These are phyloP conservation scores for Nitzschia palea DNA, from an alignment of 108 stramenopile genomes.

Conservation along the genomic window DNA sequence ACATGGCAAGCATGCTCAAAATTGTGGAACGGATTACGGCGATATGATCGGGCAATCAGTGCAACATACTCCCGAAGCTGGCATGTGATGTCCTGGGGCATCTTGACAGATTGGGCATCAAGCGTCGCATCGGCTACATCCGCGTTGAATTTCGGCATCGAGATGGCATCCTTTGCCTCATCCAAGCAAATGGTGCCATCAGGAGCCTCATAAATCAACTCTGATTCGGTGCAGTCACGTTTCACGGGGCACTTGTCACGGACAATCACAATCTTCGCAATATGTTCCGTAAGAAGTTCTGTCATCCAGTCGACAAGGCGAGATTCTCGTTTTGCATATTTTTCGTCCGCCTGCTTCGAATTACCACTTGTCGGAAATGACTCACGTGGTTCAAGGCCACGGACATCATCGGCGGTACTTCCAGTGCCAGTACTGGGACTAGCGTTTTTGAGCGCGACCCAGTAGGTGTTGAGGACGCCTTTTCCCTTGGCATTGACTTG, in stretches of 20 bases:
- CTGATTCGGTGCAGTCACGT: neutral
- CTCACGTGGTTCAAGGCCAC: neutral
- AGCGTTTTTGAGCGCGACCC: constrained; percentile 18
- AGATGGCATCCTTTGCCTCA: neutral
- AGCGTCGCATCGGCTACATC: neutral
- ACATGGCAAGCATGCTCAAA: neutral
- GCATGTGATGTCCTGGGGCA: neutral
- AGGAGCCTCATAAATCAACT: neutral
- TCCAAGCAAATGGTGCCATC: neutral
- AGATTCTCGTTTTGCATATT: neutral
- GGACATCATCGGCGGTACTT: neutral
- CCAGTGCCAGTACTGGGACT: neutral
- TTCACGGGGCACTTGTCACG: neutral
- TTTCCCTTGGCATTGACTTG: constrained; percentile 55
- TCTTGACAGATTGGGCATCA: neutral
- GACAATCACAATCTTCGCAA: neutral
- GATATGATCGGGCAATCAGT: neutral
- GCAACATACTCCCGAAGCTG: constrained; percentile 2
- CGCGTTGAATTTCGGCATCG: neutral
- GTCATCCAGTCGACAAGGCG: constrained; percentile 27
- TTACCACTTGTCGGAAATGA: neutral
- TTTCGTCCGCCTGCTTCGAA: neutral
- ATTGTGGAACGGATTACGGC: constrained; percentile 42
- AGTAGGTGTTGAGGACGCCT: constrained; percentile 54
- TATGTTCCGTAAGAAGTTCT: constrained; percentile 12